Evolutionary conservation across 305 asterid species (phyloP), one percentile per base, ranked within the genome.

Genomic region (Fraxinus latifolia): DNA sequence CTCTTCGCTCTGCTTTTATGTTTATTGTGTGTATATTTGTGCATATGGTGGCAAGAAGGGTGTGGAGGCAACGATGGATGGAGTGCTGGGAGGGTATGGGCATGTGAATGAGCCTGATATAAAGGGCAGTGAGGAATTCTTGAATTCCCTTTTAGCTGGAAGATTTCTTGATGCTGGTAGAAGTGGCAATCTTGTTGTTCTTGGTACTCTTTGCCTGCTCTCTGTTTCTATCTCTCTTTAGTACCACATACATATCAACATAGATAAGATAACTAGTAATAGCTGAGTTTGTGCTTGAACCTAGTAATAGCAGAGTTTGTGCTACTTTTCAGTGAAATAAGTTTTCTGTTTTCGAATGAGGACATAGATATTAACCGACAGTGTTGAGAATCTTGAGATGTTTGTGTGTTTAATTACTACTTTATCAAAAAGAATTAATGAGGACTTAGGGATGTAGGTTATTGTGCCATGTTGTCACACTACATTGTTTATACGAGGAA

Each of bases 61-160:
- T 71, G 98, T 93, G 81, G 97, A 94, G 87, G 97, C 99, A 47
- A 90, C 97, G 25, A 92, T 94, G 79, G 93, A 96, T 80, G 99
- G 99, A 32, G 97, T 94, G 77, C 87, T 96, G 78, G 99, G 99
- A 82, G 99, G 98, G 36, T 96, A 90, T 77, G 98, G 88, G 36
- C 94, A 90, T 79, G 97, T 96, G 87, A 90, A 92, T 83, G 89
- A 87, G 68, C 90, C 97, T 68, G 97, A 96, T 91, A 90, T 96
- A 39, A 88, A 86, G 77, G 91, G 85, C 4, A 96, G 99, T 78
- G 97, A 94, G 82, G 93, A 87, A 31, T 96, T 94, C 81, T 85
- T 96, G 86, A 90, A 87, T 67, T 76, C 90, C 47, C 60, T 96
- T 87, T 87, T 96, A 86, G 84, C 87, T 42, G 97, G 93, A 77